Percentiles rank a stretch among this genome's conserved stretches.
phyloP scores from a whole-genome alignment of 352 stramenopile genomes.

The Globisporangium barbulae region DNA sequence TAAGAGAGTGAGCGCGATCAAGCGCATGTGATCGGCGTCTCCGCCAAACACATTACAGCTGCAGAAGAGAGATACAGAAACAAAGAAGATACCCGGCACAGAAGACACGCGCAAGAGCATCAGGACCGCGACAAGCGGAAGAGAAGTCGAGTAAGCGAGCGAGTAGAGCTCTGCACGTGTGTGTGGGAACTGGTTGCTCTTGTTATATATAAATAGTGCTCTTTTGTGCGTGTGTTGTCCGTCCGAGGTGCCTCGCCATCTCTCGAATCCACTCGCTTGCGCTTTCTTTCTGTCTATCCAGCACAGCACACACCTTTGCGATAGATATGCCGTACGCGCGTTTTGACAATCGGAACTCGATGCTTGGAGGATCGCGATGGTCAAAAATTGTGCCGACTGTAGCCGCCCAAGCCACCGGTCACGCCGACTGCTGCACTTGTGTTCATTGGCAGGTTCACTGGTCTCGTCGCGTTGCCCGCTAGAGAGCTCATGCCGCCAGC shows the following conservation, averaged over 20 bases:
- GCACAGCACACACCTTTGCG: conserved; percentile 3
- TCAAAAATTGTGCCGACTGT: conserved; percentile 82
- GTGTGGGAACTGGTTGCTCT: conserved; percentile 10
- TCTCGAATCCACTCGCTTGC: background rate
- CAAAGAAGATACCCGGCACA: background rate
- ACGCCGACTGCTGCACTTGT: conserved; percentile 50
- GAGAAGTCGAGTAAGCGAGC: background rate
- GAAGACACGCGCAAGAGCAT: background rate
- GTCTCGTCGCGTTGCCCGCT: conserved; percentile 16
- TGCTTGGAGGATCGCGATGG: conserved; percentile 5
- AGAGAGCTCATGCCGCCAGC: conserved; percentile 18
- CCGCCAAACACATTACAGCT: background rate
- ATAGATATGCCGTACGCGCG: background rate
- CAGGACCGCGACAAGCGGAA: too few species aligned
- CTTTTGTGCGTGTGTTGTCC: conserved; percentile 18
- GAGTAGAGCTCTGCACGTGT: background rate
- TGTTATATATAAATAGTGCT: conserved; percentile 54
- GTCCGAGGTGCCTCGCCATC: background rate
- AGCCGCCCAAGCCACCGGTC: conserved; percentile 45
- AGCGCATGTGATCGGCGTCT: background rate
- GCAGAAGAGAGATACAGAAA: conserved; percentile 3
- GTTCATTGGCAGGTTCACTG: conserved; percentile 25
- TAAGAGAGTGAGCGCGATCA: background rate
- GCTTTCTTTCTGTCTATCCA: background rate
- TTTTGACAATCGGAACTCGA: conserved; percentile 1